Percentiles rank a stretch among this genome's conserved stretches.
Evolutionary conservation across 2,329 filamentous ascomycete genomes (phyloP).

Genomic region (Neonectria coccinea): DNA sequence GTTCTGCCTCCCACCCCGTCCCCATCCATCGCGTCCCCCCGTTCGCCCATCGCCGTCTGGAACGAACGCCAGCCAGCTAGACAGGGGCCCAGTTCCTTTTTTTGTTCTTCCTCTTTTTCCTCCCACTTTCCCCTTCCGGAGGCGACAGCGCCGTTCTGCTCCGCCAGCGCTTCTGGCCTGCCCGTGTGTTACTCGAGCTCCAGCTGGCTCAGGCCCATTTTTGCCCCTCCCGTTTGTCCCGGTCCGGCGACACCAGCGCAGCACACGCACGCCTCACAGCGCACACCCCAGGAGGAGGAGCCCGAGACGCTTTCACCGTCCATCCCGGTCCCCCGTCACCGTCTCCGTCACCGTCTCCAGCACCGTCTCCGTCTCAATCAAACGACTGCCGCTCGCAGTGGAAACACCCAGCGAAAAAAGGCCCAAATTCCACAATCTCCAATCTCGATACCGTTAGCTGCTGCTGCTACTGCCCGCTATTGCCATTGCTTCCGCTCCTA

Average conservation of each 20-base stretch:
- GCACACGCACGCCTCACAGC: constrained; percentile 3
- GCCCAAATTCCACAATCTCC: neutral
- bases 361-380: neutral
- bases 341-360: neutral
- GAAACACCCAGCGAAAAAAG: constrained; percentile 1
- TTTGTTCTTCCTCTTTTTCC: neutral
- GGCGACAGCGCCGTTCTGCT: constrained; percentile 13
- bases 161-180: constrained; percentile 18
- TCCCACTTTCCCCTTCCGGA: constrained; percentile 19
- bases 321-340: neutral
- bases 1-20: neutral
- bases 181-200: constrained; percentile 23
- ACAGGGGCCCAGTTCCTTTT: no score
- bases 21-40: neutral
- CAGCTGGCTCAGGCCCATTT: constrained; percentile 14
- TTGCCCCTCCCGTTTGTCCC: constrained; percentile 27
- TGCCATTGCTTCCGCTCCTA: neutral
- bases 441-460: constrained; percentile 2
- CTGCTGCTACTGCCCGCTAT: neutral
- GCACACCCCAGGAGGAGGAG: neutral
- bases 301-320: neutral
- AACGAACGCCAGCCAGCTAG: neutral
- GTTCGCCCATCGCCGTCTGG: constrained; percentile 2
- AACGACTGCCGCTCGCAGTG: constrained; percentile 7
- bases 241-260: constrained; percentile 16